A percentile compares a stretch with the other conserved stretches of the same genome.
Conservation (phyloP, 108 stramenopile genomes). For the Chaetoceros tenuissimus region DNA sequence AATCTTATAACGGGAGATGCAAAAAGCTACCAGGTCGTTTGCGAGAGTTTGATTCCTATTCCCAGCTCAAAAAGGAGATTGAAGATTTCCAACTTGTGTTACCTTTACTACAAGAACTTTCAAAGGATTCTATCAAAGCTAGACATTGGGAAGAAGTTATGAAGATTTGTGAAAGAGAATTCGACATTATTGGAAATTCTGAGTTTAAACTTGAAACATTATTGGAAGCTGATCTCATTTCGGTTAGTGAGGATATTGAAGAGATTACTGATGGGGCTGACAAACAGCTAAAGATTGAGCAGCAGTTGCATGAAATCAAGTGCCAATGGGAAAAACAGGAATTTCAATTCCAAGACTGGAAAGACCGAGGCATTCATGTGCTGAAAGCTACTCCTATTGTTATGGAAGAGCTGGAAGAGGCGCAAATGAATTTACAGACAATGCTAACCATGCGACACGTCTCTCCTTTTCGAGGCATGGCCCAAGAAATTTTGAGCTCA, state of each 20-base stretch:
- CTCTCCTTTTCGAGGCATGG: conserved; percentile 65
- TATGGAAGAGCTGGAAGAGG: conserved; percentile 88
- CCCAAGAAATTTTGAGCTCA: conserved; percentile 61
- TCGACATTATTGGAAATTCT: conserved; percentile 60
- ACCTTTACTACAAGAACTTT: conserved; percentile 74
- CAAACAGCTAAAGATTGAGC: conserved; percentile 82
- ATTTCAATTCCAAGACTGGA: conserved; percentile 79
- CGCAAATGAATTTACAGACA: conserved; percentile 83
- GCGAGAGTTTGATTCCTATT: conserved; percentile 77
- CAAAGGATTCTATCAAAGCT: conserved; percentile 75
- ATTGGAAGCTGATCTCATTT: conserved; percentile 41
- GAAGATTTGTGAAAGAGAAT: conserved; percentile 47
- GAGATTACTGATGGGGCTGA: conserved; percentile 88
- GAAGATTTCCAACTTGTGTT: conserved; percentile 81
- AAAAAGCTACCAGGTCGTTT: conserved; percentile 82
- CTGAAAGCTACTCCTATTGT: conserved; percentile 69
- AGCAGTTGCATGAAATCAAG: conserved; percentile 65
- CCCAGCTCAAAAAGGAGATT: conserved; percentile 67
- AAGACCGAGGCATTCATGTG: conserved; percentile 64
- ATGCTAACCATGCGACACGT: conserved; percentile 86
- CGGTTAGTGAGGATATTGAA: conserved; percentile 60
- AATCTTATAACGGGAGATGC: conserved; percentile 60
- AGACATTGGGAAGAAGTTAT: conserved; percentile 87
- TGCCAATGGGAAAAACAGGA: conserved; percentile 53
- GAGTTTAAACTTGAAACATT: conserved; percentile 72